Conservation (phyloP, 139 green algal species). For the Asterochloris erici region DNA sequence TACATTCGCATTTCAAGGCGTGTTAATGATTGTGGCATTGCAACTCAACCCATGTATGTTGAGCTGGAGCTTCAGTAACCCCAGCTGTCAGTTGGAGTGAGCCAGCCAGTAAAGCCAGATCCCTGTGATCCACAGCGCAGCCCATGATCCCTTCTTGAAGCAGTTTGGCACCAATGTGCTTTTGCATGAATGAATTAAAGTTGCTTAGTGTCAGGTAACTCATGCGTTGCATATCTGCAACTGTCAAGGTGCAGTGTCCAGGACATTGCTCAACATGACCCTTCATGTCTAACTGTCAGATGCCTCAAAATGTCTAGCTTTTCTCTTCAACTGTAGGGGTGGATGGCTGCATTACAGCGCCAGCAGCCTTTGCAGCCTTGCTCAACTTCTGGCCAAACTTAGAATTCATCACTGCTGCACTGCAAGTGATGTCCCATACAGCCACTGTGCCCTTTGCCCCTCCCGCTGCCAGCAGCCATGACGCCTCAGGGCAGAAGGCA, state of each 20-base stretch:
- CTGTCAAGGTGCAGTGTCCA: no score
- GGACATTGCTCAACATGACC: no score
- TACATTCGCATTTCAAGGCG: slow-evolving; percentile 45
- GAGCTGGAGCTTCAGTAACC: slow-evolving; percentile 14
- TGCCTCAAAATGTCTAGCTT: no score
- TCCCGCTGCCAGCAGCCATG: slow-evolving; percentile 71
- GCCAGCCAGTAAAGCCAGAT: neutral
- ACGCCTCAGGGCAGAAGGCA: slow-evolving; percentile 62
- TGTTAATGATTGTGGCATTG: slow-evolving; percentile 45
- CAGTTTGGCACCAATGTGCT: no score
- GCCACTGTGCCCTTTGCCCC: slow-evolving; percentile 78
- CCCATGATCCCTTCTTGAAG: no score
- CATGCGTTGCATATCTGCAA: no score
- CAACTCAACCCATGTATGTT: slow-evolving; percentile 42
- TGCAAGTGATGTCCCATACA: slow-evolving; percentile 74
- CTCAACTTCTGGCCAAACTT: slow-evolving; percentile 27
- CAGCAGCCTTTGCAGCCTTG: neutral
- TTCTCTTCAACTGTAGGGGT: no score
- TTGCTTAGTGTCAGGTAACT: no score
- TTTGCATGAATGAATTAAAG: no score
- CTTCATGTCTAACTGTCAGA: no score
- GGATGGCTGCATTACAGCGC: no score
- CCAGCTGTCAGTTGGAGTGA: neutral
- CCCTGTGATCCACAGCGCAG: no score
- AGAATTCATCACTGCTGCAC: slow-evolving; percentile 29